phyloP scores from a whole-genome alignment of 345 rosid species.

The Eutrema heterophyllum region DNA sequence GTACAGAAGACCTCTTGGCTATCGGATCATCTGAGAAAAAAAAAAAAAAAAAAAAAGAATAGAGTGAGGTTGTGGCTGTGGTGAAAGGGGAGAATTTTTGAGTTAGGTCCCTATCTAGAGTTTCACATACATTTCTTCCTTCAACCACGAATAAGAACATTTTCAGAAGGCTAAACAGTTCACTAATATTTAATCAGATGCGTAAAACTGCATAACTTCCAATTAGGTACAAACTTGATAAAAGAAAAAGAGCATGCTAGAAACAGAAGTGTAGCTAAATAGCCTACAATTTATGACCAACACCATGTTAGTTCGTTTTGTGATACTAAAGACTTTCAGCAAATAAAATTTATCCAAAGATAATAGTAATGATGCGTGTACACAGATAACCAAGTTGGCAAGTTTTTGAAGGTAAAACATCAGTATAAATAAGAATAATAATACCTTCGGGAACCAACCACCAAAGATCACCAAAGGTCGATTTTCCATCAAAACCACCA shows the following conservation, averaged over 20 bases:
- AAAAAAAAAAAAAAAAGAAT: constrained; percentile 8
- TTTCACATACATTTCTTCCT: background rate
- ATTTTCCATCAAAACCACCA: constrained; percentile 97
- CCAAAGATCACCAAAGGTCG: constrained; percentile 88
- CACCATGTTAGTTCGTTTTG: background rate
- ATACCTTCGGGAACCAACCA: constrained; percentile 97
- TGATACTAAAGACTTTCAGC: background rate
- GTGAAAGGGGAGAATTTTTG: background rate
- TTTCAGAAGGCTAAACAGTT: background rate
- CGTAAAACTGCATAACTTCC: background rate
- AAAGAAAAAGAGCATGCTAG: background rate
- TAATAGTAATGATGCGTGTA: background rate
- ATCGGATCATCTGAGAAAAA: constrained; percentile 66
- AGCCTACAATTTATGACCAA: background rate
- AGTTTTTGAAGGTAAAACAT: background rate
- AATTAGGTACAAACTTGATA: background rate
- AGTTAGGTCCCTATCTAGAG: background rate
- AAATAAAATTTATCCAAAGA: background rate
- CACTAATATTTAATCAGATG: background rate
- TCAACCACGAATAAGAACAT: background rate
- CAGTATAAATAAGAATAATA: background rate
- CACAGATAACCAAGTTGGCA: background rate
- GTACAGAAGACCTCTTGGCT: constrained; percentile 45
- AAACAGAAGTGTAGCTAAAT: background rate
- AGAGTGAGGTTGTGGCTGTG: background rate